Base-by-base conservation (phyloP, 2,329 filamentous ascomycete species). In the Aaosphaeria arxii region DNA sequence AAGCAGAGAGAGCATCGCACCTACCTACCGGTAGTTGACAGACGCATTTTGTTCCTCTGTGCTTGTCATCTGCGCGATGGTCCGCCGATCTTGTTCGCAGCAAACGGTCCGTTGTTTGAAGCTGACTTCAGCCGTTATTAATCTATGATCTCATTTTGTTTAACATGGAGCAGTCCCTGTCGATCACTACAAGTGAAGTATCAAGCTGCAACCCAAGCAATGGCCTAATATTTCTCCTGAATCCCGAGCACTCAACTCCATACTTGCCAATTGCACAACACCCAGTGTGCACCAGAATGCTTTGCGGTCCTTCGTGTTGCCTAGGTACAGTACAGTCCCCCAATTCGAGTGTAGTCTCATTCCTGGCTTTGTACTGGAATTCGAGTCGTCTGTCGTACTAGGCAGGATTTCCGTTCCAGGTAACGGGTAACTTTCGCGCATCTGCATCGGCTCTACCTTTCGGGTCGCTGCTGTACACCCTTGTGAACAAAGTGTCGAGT, bases 21-120 rank as follows among this genome's bases (percentile, higher is more conserved):
- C 17, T 24, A 24, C 17, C 17, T 24, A 24, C 28, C 17, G 38
- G n/a, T 35, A 46, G 17, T 35, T 42, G 30, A 38, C 47, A 48
- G 47, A 47, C 48, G 44, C 46, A 46, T 36, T 36, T 13, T 36
- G 13, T 36, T 13, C 9, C 13, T 13, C 33, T 36, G 33, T 36
- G 17, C 13, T 36, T 13, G 33, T 36, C 33, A 36, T 36, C 33
- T 36, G 13, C 33, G 33, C 33, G 9, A 36, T 36, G 33, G 13
- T 13, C 33, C 33, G 33, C 33, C 33, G 33, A 36, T 36, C 33
- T 36, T 24, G 17, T 24, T 24, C 17, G 17, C 17, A 24, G 17
- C 17, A 24, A 24, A 24, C 17, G 17, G 17, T 24, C 17, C 9
- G 33, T 13, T 13, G 33, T 36, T 13, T 11, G 13, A 36, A 9